Evolutionary conservation across 2,329 filamentous ascomycete genomes (phyloP).

Genomic region (Hypoxylon sp.): DNA sequence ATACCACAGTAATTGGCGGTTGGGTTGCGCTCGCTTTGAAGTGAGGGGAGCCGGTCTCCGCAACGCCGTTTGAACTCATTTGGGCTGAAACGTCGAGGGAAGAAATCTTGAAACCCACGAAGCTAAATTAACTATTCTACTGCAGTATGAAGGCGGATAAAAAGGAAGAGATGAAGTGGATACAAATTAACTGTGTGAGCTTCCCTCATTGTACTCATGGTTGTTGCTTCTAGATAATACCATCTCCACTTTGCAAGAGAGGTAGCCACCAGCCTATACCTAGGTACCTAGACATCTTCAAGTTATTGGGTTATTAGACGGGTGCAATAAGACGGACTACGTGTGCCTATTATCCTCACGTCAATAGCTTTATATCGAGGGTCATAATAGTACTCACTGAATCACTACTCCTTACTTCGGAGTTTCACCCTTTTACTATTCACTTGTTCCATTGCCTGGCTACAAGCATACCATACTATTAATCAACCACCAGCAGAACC

Average conservation of each 20-base stretch:
- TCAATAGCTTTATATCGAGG: background rate
- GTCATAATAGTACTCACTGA: background rate
- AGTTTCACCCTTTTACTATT: background rate
- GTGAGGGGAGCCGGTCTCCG: conserved; percentile 10
- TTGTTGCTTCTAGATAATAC: background rate
- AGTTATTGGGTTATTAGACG: background rate
- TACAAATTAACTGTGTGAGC: background rate
- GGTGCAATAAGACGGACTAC: background rate
- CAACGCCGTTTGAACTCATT: background rate
- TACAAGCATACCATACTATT: background rate
- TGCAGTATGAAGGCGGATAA: background rate
- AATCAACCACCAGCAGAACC: background rate
- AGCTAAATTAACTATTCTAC: background rate
- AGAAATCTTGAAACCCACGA: background rate
- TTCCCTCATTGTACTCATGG: background rate
- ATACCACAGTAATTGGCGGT: conserved; percentile 68
- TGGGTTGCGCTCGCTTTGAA: conserved; percentile 65
- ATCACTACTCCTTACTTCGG: background rate
- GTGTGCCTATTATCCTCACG: background rate
- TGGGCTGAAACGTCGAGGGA: background rate
- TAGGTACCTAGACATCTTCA: too few relatives aligned
- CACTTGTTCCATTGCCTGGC: background rate
- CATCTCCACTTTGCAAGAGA: background rate
- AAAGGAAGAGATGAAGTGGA: background rate
- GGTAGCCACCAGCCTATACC: too few relatives aligned